These are phyloP conservation scores for Penicillium verhagenii DNA, from an alignment of 495 filamentous ascomycete species.

Conservation along the genomic window DNA sequence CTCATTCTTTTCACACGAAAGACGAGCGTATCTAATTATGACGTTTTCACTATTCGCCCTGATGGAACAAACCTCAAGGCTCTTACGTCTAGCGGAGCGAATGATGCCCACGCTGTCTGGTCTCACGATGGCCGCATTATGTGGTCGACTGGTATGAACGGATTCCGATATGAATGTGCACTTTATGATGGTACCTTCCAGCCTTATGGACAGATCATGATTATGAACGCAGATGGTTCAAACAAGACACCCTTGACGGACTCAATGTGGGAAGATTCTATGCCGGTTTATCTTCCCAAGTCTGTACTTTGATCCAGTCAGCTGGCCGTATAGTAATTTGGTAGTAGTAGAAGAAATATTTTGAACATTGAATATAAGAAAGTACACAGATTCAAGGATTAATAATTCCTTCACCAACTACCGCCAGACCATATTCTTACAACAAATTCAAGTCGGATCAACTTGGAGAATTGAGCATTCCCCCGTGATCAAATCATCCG, in stretches of 20 bases:
- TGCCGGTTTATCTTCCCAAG: constrained; percentile 30
- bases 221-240: constrained; percentile 32
- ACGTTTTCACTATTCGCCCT: constrained; percentile 36
- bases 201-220: constrained; percentile 35
- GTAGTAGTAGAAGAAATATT: too few species aligned
- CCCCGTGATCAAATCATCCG: too few species aligned
- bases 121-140: constrained; percentile 34
- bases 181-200: constrained; percentile 37
- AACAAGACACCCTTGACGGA: constrained; percentile 33
- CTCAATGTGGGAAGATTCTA: constrained; percentile 36
- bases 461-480: too few species aligned
- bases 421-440: too few species aligned
- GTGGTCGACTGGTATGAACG: constrained; percentile 33
- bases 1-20: constrained; percentile 34
- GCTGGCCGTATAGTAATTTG: too few species aligned
- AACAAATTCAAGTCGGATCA: too few species aligned
- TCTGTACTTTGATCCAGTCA: neutral
- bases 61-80: constrained; percentile 34
- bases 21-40: constrained; percentile 29
- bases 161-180: constrained; percentile 32
- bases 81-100: constrained; percentile 34
- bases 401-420: too few species aligned
- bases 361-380: too few species aligned
- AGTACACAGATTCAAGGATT: too few species aligned
- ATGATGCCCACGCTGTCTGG: constrained; percentile 47